phyloP scores from a whole-genome alignment of 176 grass and related monocot species.

The Carex kokanica region DNA sequence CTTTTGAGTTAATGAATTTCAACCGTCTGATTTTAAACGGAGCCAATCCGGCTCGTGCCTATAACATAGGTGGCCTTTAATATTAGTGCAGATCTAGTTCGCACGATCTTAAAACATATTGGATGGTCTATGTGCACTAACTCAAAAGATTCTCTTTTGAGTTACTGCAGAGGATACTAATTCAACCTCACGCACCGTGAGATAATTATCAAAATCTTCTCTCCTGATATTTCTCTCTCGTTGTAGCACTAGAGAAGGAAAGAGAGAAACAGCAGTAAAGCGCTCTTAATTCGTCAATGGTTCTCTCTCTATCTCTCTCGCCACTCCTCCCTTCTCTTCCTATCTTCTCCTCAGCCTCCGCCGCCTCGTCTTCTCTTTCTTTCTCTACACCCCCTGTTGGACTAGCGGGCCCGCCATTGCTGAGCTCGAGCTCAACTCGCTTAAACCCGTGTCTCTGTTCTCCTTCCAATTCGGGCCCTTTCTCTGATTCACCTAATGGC shows the following conservation, averaged over 20 bases:
- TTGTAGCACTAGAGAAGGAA: background rate
- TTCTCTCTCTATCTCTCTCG: slow-evolving; percentile 6
- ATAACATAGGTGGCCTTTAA: no score
- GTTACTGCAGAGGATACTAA: no score
- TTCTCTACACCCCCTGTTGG: background rate
- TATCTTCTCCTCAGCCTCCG: background rate
- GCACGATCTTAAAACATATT: no score
- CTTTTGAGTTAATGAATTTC: no score
- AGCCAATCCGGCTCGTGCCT: no score
- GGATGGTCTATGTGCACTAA: no score
- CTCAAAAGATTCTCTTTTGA: no score
- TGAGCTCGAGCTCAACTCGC: background rate
- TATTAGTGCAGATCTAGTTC: no score
- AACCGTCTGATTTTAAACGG: no score
- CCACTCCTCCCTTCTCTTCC: background rate
- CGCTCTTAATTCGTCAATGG: slow-evolving; percentile 7
- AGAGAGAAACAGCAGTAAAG: background rate
- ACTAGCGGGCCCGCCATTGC: background rate
- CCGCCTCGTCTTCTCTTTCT: slow-evolving; percentile 1
- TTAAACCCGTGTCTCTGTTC: slow-evolving; percentile 22
- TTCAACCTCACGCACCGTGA: background rate
- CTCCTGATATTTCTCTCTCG: slow-evolving; percentile 8
- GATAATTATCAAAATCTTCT: slow-evolving; percentile 8
- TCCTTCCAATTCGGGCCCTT: slow-evolving; percentile 4
- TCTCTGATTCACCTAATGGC: slow-evolving; percentile 4